Conservation (phyloP, 2,329 filamentous ascomycete genomes). For the Epichloe hybrida region DNA sequence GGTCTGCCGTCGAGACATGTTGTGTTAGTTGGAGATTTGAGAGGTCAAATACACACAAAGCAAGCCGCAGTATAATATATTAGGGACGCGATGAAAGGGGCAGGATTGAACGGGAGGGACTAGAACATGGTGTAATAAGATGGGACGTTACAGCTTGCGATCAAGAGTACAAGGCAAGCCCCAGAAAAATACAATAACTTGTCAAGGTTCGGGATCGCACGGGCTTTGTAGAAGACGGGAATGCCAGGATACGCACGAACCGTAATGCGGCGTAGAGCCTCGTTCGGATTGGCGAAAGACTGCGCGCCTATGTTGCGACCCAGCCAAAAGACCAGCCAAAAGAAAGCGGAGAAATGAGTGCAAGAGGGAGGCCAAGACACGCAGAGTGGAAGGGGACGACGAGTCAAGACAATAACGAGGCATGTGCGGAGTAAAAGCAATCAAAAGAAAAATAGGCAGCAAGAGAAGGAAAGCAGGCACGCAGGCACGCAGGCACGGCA, state of each 20-base stretch:
- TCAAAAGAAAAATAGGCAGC: slow-evolving; percentile 1
- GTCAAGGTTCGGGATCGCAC: background rate
- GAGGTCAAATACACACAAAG: background rate
- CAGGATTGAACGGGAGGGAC: background rate
- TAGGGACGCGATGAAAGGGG: background rate
- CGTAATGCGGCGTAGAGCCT: background rate
- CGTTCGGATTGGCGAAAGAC: background rate
- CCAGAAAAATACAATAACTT: background rate
- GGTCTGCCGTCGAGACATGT: slow-evolving; percentile 23
- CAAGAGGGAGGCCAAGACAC: slow-evolving; percentile 6
- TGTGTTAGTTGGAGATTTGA: slow-evolving; percentile 1
- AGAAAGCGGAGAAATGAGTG: background rate
- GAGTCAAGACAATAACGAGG: slow-evolving; percentile 3
- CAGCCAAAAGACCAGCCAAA: background rate
- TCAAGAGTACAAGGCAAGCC: background rate
- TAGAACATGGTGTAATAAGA: background rate
- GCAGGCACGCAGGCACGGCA: background rate
- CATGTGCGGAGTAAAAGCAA: background rate
- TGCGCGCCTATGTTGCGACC: background rate
- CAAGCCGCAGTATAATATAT: background rate
- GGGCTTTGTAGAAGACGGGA: background rate
- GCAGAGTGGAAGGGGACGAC: slow-evolving; percentile 4
- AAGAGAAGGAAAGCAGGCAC: slow-evolving; percentile 3
- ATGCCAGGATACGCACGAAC: slow-evolving; percentile 3
- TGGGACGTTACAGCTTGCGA: background rate